Conservation (phyloP, 495 filamentous ascomycete species). For the Daldinia childiae region DNA sequence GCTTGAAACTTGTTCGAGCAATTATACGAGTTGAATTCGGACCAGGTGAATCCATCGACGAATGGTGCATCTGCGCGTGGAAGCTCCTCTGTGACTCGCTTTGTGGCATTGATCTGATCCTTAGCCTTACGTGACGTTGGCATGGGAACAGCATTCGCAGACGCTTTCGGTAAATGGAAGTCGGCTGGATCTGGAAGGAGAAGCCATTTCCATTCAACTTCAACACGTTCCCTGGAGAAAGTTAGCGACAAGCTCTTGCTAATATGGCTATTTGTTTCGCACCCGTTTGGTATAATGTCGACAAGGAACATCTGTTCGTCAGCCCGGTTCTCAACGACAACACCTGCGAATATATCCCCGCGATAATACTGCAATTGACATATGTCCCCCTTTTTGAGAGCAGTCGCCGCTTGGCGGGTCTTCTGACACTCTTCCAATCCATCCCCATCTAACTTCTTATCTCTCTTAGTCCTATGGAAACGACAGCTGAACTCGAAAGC, state of each 20-base stretch:
- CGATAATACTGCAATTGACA: constrained; percentile 89
- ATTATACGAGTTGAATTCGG: constrained; percentile 76
- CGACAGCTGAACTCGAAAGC: constrained; percentile 93
- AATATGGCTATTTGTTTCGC: constrained; percentile 51
- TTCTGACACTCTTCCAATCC: constrained; percentile 74
- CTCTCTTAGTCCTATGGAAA: constrained; percentile 88
- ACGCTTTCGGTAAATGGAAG: constrained; percentile 70
- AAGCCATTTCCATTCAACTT: constrained; percentile 83
- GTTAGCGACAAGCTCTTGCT: constrained; percentile 36
- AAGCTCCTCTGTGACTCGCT: constrained; percentile 65
- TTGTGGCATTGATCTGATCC: constrained; percentile 64
- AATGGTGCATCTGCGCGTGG: constrained; percentile 76
- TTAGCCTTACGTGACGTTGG: constrained; percentile 64
- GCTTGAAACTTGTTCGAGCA: constrained; percentile 50
- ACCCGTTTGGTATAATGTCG: constrained; percentile 89
- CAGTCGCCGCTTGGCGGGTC: constrained; percentile 72
- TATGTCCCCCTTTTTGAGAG: constrained; percentile 75
- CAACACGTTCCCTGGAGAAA: constrained; percentile 62
- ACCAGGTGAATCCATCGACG: constrained; percentile 76
- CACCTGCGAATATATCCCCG: constrained; percentile 88
- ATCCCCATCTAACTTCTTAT: constrained; percentile 72
- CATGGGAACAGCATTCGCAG: constrained; percentile 65
- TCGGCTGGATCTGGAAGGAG: constrained; percentile 72
- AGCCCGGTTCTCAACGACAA: constrained; percentile 85
- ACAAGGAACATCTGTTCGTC: constrained; percentile 78